Conservation (phyloP, 805 yeast species). For the Starmerella sp. region DNA sequence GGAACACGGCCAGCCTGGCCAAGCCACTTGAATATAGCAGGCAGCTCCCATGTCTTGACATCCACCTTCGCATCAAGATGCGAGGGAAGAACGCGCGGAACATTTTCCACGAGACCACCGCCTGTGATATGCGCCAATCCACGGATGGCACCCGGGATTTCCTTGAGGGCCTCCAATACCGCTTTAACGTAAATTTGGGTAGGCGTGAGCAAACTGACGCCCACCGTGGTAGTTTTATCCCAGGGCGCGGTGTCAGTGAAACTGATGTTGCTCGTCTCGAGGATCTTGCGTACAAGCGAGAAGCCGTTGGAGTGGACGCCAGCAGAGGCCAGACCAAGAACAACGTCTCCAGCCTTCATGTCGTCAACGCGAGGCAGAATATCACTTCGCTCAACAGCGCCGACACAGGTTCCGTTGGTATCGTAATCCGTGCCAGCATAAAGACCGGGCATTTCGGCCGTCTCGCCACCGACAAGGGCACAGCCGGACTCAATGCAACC, state of each 20-base stretch:
- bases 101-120: slow-evolving; percentile 93
- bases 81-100: slow-evolving; percentile 86
- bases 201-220: slow-evolving; percentile 77
- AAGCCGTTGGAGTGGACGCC: slow-evolving; percentile 97
- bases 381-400: slow-evolving; percentile 71
- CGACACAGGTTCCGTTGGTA: slow-evolving; percentile 96
- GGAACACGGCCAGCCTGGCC: slow-evolving; percentile 90
- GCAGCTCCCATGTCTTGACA: slow-evolving; percentile 69
- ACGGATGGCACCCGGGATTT: slow-evolving; percentile 46
- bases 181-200: slow-evolving; percentile 93
- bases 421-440: slow-evolving; percentile 92
- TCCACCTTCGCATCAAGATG: slow-evolving; percentile 72
- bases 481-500: slow-evolving; percentile 94
- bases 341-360: slow-evolving; percentile 69
- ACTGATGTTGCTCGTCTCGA: slow-evolving; percentile 60
- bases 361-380: slow-evolving; percentile 59
- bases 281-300: slow-evolving; percentile 84
- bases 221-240: slow-evolving; percentile 59
- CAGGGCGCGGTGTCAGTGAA: slow-evolving; percentile 80
- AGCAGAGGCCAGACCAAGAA: slow-evolving; percentile 78
- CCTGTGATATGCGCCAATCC: slow-evolving; percentile 98
- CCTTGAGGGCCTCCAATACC: slow-evolving; percentile 52
- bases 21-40: slow-evolving; percentile 87
- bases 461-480: slow-evolving; percentile 98
- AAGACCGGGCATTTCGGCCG: slow-evolving; percentile 99